Percentiles rank a stretch among this genome's conserved stretches.
Evolutionary conservation across 75 land plant species (phyloP).

Genomic region (Cunninghamia lanceolata): DNA sequence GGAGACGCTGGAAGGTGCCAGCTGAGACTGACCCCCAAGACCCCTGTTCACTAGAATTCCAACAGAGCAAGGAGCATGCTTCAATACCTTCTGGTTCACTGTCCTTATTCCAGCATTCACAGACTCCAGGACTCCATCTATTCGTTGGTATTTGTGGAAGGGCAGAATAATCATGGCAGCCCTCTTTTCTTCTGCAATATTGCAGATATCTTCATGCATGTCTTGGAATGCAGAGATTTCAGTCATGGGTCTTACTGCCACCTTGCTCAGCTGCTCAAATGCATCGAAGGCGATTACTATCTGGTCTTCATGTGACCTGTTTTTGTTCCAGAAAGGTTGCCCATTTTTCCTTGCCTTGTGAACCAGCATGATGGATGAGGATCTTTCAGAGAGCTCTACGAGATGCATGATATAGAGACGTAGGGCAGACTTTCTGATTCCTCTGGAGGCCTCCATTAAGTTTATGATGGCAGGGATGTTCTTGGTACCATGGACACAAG

Average conservation of each 20-base stretch:
- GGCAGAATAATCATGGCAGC: slow-evolving; percentile 53
- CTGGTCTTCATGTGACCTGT: slow-evolving; percentile 7
- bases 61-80: slow-evolving; percentile 64
- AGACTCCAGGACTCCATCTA: slow-evolving; percentile 41
- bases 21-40: slow-evolving; percentile 16
- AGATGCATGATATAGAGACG: slow-evolving; percentile 57
- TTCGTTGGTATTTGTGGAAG: slow-evolving; percentile 50
- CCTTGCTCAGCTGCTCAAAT: slow-evolving; percentile 43
- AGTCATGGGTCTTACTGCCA: slow-evolving; percentile 64
- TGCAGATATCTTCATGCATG: slow-evolving; percentile 77
- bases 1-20: slow-evolving; percentile 10
- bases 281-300: slow-evolving; percentile 51
- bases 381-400: slow-evolving; percentile 48
- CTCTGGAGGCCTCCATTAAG: slow-evolving; percentile 55
- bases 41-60: slow-evolving; percentile 65
- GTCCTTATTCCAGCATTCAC: slow-evolving; percentile 19
- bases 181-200: slow-evolving; percentile 47
- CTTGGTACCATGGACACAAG: slow-evolving; percentile 58
- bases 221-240: slow-evolving; percentile 51
- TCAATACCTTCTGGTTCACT: slow-evolving; percentile 43
- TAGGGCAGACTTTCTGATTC: slow-evolving; percentile 38
- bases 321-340: slow-evolving; percentile 37
- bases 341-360: slow-evolving; percentile 38
- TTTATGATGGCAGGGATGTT: slow-evolving; percentile 68
- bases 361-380: slow-evolving; percentile 56